phyloP scores from a whole-genome alignment of 495 filamentous ascomycete species.

The Beverwykella pulmonaria region DNA sequence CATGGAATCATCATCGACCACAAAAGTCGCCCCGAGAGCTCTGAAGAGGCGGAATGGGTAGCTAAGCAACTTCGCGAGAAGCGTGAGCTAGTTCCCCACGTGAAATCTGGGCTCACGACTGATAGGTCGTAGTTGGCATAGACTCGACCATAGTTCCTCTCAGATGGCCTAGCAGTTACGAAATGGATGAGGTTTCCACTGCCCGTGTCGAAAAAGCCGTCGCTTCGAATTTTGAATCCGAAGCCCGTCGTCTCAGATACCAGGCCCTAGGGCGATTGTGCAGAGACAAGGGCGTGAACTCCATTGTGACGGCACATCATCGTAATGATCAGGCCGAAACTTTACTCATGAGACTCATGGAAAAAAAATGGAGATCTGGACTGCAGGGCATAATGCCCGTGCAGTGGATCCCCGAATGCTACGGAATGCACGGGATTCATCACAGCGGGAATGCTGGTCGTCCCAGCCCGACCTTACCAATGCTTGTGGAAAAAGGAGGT shows the following conservation, averaged over 20 bases:
- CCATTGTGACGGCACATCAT: conserved; percentile 79
- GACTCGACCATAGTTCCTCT: conserved; percentile 54
- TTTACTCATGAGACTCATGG: conserved; percentile 70
- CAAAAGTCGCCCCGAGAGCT: conserved; percentile 66
- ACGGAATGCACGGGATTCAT: conserved; percentile 69
- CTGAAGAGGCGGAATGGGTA: conserved; percentile 66
- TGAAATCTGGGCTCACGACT: background rate
- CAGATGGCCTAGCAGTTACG: conserved; percentile 45
- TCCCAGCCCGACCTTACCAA: background rate
- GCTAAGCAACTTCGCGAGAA: conserved; percentile 51
- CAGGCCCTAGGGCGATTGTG: conserved; percentile 68
- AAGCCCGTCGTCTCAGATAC: conserved; percentile 76
- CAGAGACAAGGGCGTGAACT: conserved; percentile 49
- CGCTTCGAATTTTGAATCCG: conserved; percentile 70
- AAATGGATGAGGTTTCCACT: conserved; percentile 37
- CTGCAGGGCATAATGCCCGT: conserved; percentile 68
- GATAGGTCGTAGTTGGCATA: conserved; percentile 46
- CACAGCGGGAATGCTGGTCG: conserved; percentile 59
- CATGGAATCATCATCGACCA: conserved; percentile 75
- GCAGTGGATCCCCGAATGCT: conserved; percentile 78
- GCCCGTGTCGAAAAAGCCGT: conserved; percentile 4
- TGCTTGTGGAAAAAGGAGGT: conserved; percentile 66
- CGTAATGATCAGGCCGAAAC: conserved; percentile 87
- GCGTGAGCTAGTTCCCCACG: conserved; percentile 9
- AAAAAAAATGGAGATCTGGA: conserved; percentile 63